phyloP scores from a whole-genome alignment of 768 basidiomycete species.

The Kwoniella newhampshirensis region DNA sequence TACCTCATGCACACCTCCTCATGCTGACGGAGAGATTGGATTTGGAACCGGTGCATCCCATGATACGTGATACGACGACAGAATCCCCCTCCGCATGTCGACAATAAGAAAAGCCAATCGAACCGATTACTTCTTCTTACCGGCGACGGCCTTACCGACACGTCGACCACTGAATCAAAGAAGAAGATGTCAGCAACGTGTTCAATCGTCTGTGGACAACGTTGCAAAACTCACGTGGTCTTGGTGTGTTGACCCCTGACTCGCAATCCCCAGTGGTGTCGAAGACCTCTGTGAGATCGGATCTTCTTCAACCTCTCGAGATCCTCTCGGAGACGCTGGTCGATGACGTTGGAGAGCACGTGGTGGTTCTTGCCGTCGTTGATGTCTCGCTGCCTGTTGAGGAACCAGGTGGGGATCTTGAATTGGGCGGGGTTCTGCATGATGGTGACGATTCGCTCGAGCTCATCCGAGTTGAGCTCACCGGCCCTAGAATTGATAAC shows the following conservation, averaged over 20 bases:
- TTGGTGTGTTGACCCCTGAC: conserved; percentile 99
- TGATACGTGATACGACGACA: background rate
- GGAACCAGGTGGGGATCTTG: conserved; percentile 99
- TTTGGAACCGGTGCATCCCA: too few species aligned
- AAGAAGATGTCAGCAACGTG: conserved; percentile 3
- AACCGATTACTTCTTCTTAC: conserved; percentile 48
- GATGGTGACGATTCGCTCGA: conserved; percentile 97
- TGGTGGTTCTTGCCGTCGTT: conserved; percentile 96
- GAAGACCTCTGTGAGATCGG: conserved; percentile 90
- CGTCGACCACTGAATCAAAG: conserved; percentile 34
- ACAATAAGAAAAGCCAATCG: background rate
- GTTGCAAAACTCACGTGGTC: conserved; percentile 63
- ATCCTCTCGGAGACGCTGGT: conserved; percentile 97
- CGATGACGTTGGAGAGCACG: conserved; percentile 91
- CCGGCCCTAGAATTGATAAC: conserved; percentile 70
- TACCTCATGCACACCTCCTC: too few species aligned
- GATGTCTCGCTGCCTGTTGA: conserved; percentile 98
- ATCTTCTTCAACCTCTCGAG: conserved; percentile 99
- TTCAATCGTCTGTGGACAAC: background rate
- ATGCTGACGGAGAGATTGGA: too few species aligned
- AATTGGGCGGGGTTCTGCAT: conserved; percentile 99
- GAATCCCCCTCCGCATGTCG: background rate
- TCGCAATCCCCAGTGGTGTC: conserved; percentile 59
- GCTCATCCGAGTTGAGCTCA: conserved; percentile 98
- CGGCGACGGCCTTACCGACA: conserved; percentile 46